Percentiles rank a stretch among this genome's conserved stretches.
Conservation (phyloP, 805 yeast species). For the Myxozyma monticola region DNA sequence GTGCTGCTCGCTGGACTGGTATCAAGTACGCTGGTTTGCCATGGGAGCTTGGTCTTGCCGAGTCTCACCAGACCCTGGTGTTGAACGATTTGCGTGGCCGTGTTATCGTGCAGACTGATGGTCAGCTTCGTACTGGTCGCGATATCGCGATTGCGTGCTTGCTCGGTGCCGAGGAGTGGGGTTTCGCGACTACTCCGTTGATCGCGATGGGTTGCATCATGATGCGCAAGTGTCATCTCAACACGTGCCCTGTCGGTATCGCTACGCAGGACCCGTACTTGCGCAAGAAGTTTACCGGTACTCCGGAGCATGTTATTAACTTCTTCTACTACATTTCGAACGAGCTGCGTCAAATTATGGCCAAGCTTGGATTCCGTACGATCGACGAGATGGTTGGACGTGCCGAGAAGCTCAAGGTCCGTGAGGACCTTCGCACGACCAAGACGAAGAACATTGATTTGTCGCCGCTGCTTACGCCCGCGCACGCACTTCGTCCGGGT, state of each 20-base stretch:
- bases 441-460: constrained; percentile 90
- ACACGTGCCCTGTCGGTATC: constrained; percentile 97
- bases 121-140: constrained; percentile 95
- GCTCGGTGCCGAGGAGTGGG: constrained; percentile 98
- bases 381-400: constrained; percentile 98
- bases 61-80: constrained; percentile 95
- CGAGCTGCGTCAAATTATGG: constrained; percentile 91
- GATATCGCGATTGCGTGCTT: constrained; percentile 95
- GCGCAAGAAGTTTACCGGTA: constrained; percentile 88
- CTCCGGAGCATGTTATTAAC: constrained; percentile 97
- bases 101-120: constrained; percentile 96
- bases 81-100: constrained; percentile 94
- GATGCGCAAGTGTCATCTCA: constrained; percentile 92
- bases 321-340: constrained; percentile 93
- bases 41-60: constrained; percentile 98
- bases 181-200: constrained; percentile 95
- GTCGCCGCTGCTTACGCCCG: constrained; percentile 93
- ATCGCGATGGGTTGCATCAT: constrained; percentile 97
- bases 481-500: constrained; percentile 94
- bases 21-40: constrained; percentile 97
- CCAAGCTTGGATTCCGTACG: constrained; percentile 90
- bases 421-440: constrained; percentile 81
- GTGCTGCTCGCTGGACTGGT: constrained; percentile 98
- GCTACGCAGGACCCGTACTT: constrained; percentile 97
- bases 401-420: constrained; percentile 82